A percentile compares a stretch with the other conserved stretches of the same genome.
These are phyloP conservation scores for Monilinia laxa DNA, from an alignment of 2,329 filamentous ascomycete genomes.

Conservation along the genomic window DNA sequence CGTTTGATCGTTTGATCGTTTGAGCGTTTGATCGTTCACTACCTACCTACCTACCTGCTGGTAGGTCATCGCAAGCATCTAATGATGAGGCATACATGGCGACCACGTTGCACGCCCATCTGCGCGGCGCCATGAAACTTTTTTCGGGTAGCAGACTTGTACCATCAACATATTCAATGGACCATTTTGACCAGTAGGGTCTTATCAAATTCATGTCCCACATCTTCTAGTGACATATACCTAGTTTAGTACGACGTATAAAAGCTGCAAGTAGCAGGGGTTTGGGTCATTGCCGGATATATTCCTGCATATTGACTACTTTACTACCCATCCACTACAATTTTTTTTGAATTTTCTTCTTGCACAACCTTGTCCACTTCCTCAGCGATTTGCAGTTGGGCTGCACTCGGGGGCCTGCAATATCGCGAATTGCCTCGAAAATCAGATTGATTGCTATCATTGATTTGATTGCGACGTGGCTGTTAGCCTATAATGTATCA, in stretches of 20 bases:
- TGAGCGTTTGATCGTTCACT: background rate
- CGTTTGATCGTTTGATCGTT: background rate
- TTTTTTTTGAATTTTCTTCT: conserved; percentile 12
- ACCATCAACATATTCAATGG: conserved; percentile 8
- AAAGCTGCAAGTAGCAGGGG: conserved; percentile 15
- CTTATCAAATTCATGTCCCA: conserved; percentile 1
- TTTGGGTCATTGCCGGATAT: conserved; percentile 6
- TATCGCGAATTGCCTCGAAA: conserved; percentile 31
- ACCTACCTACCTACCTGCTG: too few species aligned
- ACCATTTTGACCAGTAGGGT: background rate
- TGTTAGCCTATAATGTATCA: conserved; percentile 27
- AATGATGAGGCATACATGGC: conserved; percentile 35
- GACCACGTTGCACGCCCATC: conserved; percentile 38
- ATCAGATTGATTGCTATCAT: conserved; percentile 26
- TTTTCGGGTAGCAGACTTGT: conserved; percentile 16
- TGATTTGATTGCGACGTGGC: conserved; percentile 38
- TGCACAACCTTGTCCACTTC: conserved; percentile 19
- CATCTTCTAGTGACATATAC: conserved; percentile 5
- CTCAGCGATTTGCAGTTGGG: conserved; percentile 24
- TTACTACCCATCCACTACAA: background rate
- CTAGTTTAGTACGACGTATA: conserved; percentile 2
- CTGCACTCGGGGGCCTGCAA: conserved; percentile 33
- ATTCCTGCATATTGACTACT: conserved; percentile 15
- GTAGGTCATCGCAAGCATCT: background rate
- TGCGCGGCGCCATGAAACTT: conserved; percentile 30